phyloP scores from a whole-genome alignment of 805 yeast genomes.

The Metschnikowia koreensis region DNA sequence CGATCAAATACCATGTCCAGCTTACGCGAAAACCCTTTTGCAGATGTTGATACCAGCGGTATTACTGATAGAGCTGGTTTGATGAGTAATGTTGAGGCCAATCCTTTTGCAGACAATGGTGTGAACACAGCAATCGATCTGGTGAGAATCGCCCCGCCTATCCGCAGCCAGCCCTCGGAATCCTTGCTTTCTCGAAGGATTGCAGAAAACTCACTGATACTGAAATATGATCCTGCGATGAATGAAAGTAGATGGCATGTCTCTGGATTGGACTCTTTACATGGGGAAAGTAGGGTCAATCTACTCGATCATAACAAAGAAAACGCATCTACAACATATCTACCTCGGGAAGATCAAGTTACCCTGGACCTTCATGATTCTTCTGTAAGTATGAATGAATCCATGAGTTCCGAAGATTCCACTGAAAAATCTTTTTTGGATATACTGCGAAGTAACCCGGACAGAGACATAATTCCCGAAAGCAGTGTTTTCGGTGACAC shows the following conservation, averaged over 20 bases:
- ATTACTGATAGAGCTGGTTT: neutral
- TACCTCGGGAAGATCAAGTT: neutral
- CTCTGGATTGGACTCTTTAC: neutral
- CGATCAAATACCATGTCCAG: neutral
- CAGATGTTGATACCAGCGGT: neutral
- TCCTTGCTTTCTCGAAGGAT: neutral
- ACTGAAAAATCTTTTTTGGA: neutral
- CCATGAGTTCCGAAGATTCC: neutral
- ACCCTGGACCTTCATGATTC: neutral
- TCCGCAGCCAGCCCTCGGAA: constrained; percentile 3
- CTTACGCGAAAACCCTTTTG: constrained; percentile 12
- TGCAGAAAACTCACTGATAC: neutral
- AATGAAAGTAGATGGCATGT: neutral
- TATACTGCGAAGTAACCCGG: neutral
- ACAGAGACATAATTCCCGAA: neutral
- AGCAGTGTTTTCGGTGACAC: neutral
- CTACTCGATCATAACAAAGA: neutral
- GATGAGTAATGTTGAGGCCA: neutral
- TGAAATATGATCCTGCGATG: neutral
- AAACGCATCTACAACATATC: neutral
- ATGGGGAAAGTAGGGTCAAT: neutral
- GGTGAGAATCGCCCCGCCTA: neutral
- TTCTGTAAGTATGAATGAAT: neutral
- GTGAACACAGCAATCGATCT: neutral
- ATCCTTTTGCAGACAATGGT: constrained; percentile 1